Evolutionary conservation across 257 asterid genomes (phyloP).

Genomic region (Jaltomata sinuosa): DNA sequence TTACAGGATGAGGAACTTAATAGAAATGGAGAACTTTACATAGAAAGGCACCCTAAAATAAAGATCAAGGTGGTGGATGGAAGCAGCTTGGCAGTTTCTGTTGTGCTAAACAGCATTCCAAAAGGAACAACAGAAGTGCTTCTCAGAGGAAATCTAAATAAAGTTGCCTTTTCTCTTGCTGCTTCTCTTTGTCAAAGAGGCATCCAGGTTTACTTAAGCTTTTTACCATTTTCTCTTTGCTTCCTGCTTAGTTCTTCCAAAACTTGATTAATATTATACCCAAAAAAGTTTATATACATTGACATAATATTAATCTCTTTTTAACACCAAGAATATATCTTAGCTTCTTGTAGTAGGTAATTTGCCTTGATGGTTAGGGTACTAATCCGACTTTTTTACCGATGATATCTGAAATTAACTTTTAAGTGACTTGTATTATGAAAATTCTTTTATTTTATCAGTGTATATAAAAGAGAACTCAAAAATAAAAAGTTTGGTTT

Average conservation of each 20-base stretch:
- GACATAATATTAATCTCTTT: too few relatives aligned
- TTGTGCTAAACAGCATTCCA: constrained; percentile 65
- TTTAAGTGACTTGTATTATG: too few relatives aligned
- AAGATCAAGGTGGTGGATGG: constrained; percentile 75
- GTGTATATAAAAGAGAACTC: not conserved
- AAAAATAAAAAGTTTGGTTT: not conserved
- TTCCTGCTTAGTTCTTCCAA: not conserved
- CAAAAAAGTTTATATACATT: too few relatives aligned
- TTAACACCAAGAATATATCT: too few relatives aligned
- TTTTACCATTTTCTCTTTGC: not conserved
- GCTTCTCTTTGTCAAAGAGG: constrained; percentile 55
- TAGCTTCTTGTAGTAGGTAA: not conserved
- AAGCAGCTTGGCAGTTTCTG: constrained; percentile 67
- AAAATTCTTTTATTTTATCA: too few relatives aligned
- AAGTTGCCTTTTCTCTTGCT: constrained; percentile 42
- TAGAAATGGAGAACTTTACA: constrained; percentile 42
- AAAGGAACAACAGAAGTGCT: constrained; percentile 49
- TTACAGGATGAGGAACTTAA: constrained; percentile 60
- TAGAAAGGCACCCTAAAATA: constrained; percentile 46
- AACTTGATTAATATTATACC: not conserved
- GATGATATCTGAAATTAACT: not conserved
- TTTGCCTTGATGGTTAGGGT: not conserved
- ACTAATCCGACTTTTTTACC: not conserved
- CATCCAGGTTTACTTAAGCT: constrained; percentile 35
- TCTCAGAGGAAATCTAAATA: constrained; percentile 37